Percentiles rank a stretch among this genome's conserved stretches.
These are phyloP conservation scores for Aspergillus texensis DNA, from an alignment of 2,329 filamentous ascomycete genomes.

Conservation along the genomic window DNA sequence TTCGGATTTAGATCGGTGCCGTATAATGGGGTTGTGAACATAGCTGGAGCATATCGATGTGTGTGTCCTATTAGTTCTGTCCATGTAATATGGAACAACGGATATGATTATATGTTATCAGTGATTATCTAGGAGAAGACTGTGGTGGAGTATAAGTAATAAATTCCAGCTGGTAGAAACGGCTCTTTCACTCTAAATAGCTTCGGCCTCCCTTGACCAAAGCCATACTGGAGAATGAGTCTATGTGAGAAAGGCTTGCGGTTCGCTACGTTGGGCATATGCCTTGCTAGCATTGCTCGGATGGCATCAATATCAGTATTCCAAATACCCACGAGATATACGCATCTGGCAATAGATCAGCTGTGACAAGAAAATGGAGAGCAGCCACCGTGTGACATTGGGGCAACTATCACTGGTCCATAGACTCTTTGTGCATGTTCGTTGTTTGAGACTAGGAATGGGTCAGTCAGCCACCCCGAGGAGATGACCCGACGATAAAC, in stretches of 20 bases:
- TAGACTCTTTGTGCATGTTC: background rate
- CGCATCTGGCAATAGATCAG: no score
- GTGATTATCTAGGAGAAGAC: no score
- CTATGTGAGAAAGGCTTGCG: no score
- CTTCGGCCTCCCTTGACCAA: background rate
- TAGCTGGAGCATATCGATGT: no score
- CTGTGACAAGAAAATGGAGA: background rate
- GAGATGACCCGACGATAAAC: conserved; percentile 22
- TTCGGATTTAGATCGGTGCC: no score
- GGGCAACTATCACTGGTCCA: background rate
- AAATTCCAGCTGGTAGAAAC: no score
- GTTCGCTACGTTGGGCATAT: background rate
- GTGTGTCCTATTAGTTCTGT: no score
- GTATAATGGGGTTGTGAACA: no score
- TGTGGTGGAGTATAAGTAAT: no score
- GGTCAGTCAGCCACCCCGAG: conserved; percentile 10
- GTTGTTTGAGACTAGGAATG: background rate
- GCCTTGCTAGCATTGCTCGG: background rate
- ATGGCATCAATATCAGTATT: background rate
- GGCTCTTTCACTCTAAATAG: no score
- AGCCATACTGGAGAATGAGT: background rate
- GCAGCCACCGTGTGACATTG: background rate
- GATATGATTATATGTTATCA: no score
- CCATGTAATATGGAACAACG: no score
- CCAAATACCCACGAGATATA: background rate